Conservation (phyloP, 2,329 filamentous ascomycete genomes). For the Sphaerulina populicola region DNA sequence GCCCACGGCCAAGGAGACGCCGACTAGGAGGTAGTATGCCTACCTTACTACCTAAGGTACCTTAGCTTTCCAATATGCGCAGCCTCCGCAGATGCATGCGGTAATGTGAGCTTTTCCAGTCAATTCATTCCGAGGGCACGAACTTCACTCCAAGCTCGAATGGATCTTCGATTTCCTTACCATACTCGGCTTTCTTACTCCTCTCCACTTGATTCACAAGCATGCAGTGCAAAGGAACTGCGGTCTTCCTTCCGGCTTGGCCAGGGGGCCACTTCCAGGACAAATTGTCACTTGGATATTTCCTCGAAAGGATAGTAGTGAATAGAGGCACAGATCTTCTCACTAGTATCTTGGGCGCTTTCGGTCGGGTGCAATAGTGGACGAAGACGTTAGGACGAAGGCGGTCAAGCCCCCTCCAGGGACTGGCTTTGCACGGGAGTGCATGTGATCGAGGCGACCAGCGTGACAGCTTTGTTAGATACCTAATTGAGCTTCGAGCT, state of each 20-base stretch:
- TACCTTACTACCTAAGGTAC: too few species aligned
- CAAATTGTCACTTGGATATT: constrained; percentile 21
- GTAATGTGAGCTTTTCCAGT: constrained; percentile 1
- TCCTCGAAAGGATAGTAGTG: constrained; percentile 29
- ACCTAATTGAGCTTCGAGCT: constrained; percentile 1
- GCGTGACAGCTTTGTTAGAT: neutral
- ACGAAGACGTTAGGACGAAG: constrained; percentile 32
- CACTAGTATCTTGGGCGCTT: constrained; percentile 42
- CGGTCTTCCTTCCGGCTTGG: constrained; percentile 4
- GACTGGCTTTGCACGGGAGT: constrained; percentile 43
- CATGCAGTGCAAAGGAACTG: constrained; percentile 3
- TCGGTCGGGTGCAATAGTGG: constrained; percentile 46
- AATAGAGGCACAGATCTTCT: constrained; percentile 31
- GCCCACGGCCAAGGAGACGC: too few species aligned
- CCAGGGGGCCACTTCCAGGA: constrained; percentile 1
- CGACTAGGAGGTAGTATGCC: too few species aligned
- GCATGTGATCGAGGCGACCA: constrained; percentile 17
- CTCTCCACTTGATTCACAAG: neutral
- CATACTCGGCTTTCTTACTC: neutral
- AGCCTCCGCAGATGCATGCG: too few species aligned
- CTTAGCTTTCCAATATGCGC: too few species aligned
- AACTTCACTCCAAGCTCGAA: constrained; percentile 5
- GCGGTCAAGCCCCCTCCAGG: constrained; percentile 41
- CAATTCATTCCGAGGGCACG: constrained; percentile 1
- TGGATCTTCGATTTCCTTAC: neutral